Percentiles rank a stretch among this genome's conserved stretches.
These are phyloP conservation scores for Penicillium ucsense DNA, from an alignment of 495 filamentous ascomycete genomes.

Conservation along the genomic window DNA sequence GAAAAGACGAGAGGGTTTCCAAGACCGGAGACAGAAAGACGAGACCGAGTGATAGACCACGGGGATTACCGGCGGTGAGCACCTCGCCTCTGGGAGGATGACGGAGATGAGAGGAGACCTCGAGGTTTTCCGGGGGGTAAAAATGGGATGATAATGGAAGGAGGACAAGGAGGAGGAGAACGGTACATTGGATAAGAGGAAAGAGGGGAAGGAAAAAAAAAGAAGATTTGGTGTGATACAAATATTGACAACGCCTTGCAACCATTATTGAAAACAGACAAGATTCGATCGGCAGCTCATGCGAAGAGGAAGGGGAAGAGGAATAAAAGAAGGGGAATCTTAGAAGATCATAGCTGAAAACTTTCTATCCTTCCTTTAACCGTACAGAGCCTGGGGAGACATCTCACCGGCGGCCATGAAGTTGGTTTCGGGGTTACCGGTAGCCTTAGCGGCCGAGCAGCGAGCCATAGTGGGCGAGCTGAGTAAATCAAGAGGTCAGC, in stretches of 20 bases:
- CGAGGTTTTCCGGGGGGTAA: neutral
- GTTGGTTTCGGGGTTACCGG: slow-evolving; percentile 63
- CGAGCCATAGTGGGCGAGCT: slow-evolving; percentile 96
- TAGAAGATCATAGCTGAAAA: too few relatives aligned
- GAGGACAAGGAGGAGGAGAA: slow-evolving; percentile 9
- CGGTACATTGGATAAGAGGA: slow-evolving; percentile 8
- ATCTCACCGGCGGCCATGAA: slow-evolving; percentile 73
- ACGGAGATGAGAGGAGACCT: too few relatives aligned
- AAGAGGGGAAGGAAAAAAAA: slow-evolving; percentile 1
- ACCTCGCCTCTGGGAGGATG: too few relatives aligned
- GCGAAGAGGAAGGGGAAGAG: slow-evolving; percentile 1
- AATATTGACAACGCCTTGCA: slow-evolving; percentile 31
- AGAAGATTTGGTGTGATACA: slow-evolving; percentile 33
- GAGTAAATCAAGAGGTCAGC: slow-evolving; percentile 7
- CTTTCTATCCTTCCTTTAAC: slow-evolving; percentile 15
- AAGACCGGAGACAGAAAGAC: slow-evolving; percentile 15
- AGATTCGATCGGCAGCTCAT: slow-evolving; percentile 19
- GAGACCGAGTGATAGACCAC: neutral
- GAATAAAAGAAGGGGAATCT: neutral
- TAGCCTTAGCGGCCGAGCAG: slow-evolving; percentile 75
- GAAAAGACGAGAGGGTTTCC: slow-evolving; percentile 13
- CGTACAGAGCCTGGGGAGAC: slow-evolving; percentile 39
- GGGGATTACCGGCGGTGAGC: too few relatives aligned
- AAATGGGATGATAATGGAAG: slow-evolving; percentile 13
- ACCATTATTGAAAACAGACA: slow-evolving; percentile 27